A percentile compares a stretch with the other conserved stretches of the same genome.
Evolutionary conservation across 345 rosid species (phyloP).

Genomic region (Moringa oleifera): DNA sequence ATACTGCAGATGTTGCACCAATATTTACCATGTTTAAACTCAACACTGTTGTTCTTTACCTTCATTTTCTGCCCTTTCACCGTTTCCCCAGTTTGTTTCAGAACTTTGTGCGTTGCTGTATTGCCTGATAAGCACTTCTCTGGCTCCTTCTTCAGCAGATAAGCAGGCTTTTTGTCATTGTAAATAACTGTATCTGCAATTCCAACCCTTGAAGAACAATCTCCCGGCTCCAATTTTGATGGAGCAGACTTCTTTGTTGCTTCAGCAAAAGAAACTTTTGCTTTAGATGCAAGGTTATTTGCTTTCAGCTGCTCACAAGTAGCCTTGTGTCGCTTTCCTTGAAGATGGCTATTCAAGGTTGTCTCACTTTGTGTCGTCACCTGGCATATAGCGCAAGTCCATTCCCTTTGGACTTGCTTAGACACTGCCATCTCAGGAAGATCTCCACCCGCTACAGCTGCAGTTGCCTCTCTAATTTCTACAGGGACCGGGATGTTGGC

Average conservation of each 20-base stretch:
- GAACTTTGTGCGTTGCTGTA: background rate
- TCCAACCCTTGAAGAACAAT: too few relatives aligned
- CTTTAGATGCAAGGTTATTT: conserved; percentile 14
- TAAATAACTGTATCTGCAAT: too few relatives aligned
- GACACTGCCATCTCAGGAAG: background rate
- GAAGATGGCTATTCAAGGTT: conserved; percentile 16
- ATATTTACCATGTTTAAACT: background rate
- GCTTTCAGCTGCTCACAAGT: conserved; percentile 13
- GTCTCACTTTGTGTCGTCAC: conserved; percentile 12
- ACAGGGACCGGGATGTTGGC: too few relatives aligned
- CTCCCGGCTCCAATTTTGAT: background rate
- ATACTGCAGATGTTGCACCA: conserved; percentile 11
- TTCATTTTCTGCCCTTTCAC: background rate
- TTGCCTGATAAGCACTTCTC: background rate
- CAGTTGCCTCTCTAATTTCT: background rate
- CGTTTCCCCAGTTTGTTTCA: background rate
- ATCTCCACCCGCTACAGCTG: background rate
- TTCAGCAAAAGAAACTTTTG: background rate
- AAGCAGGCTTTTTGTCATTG: background rate
- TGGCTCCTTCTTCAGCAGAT: background rate
- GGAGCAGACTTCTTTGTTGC: background rate
- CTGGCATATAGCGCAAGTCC: conserved; percentile 28
- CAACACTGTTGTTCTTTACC: background rate
- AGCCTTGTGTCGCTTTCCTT: conserved; percentile 21
- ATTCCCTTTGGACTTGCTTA: conserved; percentile 18